Evolutionary conservation across 169 alveolate species (phyloP).

Genomic region (Blepharisma undulans): DNA sequence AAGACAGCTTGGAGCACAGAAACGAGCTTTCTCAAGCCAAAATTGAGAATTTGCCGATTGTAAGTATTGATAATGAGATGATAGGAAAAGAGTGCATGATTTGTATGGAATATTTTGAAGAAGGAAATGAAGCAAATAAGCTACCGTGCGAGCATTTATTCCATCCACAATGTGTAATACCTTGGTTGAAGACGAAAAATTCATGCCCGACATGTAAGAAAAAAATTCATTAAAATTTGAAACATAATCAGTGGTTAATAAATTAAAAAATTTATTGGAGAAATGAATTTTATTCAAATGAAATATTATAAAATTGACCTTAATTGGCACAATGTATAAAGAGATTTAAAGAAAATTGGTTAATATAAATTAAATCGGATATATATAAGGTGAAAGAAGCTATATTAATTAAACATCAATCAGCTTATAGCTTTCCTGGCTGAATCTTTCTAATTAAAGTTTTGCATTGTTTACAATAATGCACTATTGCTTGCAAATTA

Average conservation of each 20-base stretch:
- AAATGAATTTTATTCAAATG: no score
- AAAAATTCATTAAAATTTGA: not conserved
- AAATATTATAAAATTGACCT: no score
- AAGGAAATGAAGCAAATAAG: not conserved
- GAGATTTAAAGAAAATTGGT: no score
- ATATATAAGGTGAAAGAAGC: not conserved
- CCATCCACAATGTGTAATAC: constrained; percentile 49
- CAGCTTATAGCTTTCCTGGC: not conserved
- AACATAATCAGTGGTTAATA: not conserved
- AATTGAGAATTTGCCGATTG: not conserved
- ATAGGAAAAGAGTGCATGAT: constrained; percentile 12
- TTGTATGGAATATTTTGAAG: not conserved
- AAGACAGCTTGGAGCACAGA: not conserved
- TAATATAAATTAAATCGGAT: no score
- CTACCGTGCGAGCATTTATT: constrained; percentile 59
- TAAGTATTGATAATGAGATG: not conserved
- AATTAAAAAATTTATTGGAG: no score
- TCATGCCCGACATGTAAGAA: constrained; percentile 57
- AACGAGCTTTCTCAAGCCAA: not conserved
- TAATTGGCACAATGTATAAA: no score
- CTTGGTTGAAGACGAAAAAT: constrained; percentile 53
- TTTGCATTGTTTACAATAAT: not conserved
- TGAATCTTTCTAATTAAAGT: not conserved
- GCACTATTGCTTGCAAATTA: not conserved
- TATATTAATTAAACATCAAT: not conserved